Percentiles rank a stretch among this genome's conserved stretches.
Conservation (phyloP, 225 moss, liverwort and hornwort genomes). For the Takakia lepidozioides region DNA sequence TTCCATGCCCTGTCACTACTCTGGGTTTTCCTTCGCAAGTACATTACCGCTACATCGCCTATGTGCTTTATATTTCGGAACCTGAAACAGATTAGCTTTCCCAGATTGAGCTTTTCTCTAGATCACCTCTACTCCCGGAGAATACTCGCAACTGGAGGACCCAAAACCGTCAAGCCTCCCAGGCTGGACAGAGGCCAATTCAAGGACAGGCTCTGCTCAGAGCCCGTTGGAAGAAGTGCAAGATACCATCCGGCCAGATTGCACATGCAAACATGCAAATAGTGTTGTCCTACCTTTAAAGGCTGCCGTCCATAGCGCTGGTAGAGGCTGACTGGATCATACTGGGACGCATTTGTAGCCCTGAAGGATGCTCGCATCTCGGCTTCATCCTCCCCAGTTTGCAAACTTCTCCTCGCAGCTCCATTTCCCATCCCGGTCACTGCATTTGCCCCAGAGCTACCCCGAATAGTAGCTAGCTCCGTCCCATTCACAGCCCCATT, state of each 20-base stretch:
- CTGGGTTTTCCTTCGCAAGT: no score
- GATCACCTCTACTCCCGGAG: no score
- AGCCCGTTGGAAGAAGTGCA: neutral
- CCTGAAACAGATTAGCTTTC: no score
- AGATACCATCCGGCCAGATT: neutral
- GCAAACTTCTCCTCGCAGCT: conserved; percentile 7
- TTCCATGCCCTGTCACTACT: no score
- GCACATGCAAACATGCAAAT: neutral
- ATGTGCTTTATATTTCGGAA: no score
- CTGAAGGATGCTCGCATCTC: conserved; percentile 40
- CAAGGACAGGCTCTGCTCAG: neutral
- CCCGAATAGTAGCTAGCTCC: conserved; percentile 8
- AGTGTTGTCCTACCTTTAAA: conserved; percentile 31
- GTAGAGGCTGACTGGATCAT: conserved; percentile 29
- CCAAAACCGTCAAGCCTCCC: neutral
- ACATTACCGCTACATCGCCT: no score
- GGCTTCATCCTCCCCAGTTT: conserved; percentile 22
- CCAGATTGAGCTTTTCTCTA: no score
- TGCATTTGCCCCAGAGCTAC: conserved; percentile 11
- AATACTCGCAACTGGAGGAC: neutral
- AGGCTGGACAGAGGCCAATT: neutral
- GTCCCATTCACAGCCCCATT: conserved; percentile 20
- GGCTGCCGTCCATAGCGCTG: conserved; percentile 30
- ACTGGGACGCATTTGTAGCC: conserved; percentile 23
- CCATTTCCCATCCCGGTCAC: conserved; percentile 10